Evolutionary conservation across 768 basidiomycete species (phyloP).

Genomic region (Suillus clintonianus): DNA sequence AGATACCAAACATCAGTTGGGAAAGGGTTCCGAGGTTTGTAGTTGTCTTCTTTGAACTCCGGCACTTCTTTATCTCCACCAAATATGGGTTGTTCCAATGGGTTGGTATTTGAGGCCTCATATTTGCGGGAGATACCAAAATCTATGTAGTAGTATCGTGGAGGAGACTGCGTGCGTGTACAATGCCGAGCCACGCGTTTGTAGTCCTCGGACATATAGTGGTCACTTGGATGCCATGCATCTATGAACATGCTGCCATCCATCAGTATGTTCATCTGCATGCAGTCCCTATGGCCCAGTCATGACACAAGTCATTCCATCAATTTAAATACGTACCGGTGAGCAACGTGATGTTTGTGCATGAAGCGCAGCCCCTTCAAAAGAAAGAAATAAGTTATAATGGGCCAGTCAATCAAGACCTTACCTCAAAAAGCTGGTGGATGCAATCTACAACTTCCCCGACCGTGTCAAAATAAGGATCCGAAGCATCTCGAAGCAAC

Average conservation of each 20-base stretch:
- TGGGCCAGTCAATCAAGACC: not conserved
- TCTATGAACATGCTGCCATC: slow-evolving; percentile 29
- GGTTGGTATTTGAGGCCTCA: slow-evolving; percentile 22
- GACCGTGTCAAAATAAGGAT: slow-evolving; percentile 19
- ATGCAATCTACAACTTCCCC: slow-evolving; percentile 26
- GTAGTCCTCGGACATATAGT: not conserved
- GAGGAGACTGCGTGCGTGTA: slow-evolving; percentile 29
- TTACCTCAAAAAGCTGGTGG: slow-evolving; percentile 25
- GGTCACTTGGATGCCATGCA: slow-evolving; percentile 24
- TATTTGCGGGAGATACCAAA: slow-evolving; percentile 38
- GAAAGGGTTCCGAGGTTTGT: slow-evolving; percentile 38
- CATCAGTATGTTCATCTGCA: slow-evolving; percentile 34
- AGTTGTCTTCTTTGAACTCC: slow-evolving; percentile 32
- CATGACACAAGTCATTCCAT: slow-evolving; percentile 5
- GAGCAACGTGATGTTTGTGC: slow-evolving; percentile 38
- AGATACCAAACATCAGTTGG: slow-evolving; percentile 46
- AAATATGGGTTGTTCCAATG: slow-evolving; percentile 27
- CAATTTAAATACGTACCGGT: slow-evolving; percentile 28
- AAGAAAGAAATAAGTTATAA: too few relatives aligned
- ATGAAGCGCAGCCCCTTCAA: slow-evolving; percentile 42
- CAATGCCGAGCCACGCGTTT: slow-evolving; percentile 24
- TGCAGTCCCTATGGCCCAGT: slow-evolving; percentile 30
- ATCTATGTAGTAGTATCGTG: slow-evolving; percentile 38
- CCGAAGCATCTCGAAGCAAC: slow-evolving; percentile 11
- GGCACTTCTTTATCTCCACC: slow-evolving; percentile 48